Evolutionary conservation across 306 rosid species (phyloP), one percentile per base, ranked within the genome.

Genomic region (Chamaecrista fasciculata): DNA sequence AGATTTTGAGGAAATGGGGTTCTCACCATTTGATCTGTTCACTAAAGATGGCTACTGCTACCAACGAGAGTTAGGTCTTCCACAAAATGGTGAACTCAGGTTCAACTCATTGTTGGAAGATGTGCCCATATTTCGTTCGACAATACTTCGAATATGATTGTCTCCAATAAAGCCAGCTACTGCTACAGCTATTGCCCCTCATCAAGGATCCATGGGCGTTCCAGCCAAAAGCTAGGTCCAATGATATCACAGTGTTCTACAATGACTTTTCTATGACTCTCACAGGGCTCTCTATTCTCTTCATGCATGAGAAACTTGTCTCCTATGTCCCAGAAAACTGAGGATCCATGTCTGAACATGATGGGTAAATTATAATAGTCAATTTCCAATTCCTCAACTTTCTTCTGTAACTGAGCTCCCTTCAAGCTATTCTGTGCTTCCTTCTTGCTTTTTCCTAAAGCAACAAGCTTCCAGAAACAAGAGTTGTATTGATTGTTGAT

Each of bases 401-500:
- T 91, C 77, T 83, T 89, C 51, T 67, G 83, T 43, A 91, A 59
- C 66, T 86, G 96, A 68, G 85, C 86, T 63, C 97, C 97, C 87
- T 86, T 86, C 29, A 86, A 78, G 61, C 62, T 61, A 15, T 76
- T 67, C 67, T 91, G 96, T 34, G 94, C 96, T 73, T 86, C 94
- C 55, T 77, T 80, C 84, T 86, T 89, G 67, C 86, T 71, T 78
- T 85, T 89, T 60, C 97, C 94, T 48, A 84, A 74, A 76, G 85
- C 78, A 43, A 89, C 94, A 70, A 91, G 88, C 86, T 86, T 83
- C 96, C 96, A 89, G 57, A 87, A 92, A 83, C 98, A 89, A 63
- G 98, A 81, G 76, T 92, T 92, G 56, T 89, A 91, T 66, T 89
- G 97, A 74, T 89, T 86, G 76, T 91, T 91, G 78, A 91, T 89